Base-by-base conservation (phyloP, 164 flowering plant species). In the Chimonanthus praecox region DNA sequence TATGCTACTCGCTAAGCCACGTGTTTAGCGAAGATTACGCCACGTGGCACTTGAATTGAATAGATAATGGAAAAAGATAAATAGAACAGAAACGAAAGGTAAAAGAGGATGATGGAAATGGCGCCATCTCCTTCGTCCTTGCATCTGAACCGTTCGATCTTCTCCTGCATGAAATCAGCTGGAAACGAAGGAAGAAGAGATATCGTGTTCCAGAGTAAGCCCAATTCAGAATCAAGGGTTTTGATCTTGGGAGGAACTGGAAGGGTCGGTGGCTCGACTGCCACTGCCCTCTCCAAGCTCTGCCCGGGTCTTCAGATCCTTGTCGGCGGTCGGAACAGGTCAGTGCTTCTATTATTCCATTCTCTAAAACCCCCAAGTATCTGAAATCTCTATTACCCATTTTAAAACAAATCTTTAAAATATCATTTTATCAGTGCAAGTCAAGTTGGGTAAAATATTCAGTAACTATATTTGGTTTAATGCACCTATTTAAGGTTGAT, bases 261-360 rank as follows among this genome's bases (percentile, higher is more conserved):
- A 4, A 87, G 98, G 80, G 97, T 94, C 44, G 98, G 98, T 1
- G 99, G 97, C 3, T 92, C 99, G 49, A 91, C 97, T 9, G 97
- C 96, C 67, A 58, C 78, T 47, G 93, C 97, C 72, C 97, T 94
- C 60, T 87, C 95, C 78, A 84, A 84, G 68, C 75, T 91, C 78
- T 85, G 83, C 58, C 94, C 99, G 7, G 84, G 85, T 69, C 91
- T 92, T 68, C 88, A 78, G 9, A 77, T 92, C 76, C 60, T 88
- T 64, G 71, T 94, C 54, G 97, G 78, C 16, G 97, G 97, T 20
- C 80, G 99, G 49, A 91, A 92, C 83, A 83, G 94, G 98, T 94
- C 33, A 43, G 33, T 33, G 68, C 15, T 33, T 43, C 45, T 33
- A 33, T 33, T 33, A 33, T 33, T 1, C 33, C 33, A 33, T 33